Percentiles rank a stretch among this genome's conserved stretches.
Conservation (phyloP, 1,284 basidiomycete genomes). For the Entoloma clypeatum region DNA sequence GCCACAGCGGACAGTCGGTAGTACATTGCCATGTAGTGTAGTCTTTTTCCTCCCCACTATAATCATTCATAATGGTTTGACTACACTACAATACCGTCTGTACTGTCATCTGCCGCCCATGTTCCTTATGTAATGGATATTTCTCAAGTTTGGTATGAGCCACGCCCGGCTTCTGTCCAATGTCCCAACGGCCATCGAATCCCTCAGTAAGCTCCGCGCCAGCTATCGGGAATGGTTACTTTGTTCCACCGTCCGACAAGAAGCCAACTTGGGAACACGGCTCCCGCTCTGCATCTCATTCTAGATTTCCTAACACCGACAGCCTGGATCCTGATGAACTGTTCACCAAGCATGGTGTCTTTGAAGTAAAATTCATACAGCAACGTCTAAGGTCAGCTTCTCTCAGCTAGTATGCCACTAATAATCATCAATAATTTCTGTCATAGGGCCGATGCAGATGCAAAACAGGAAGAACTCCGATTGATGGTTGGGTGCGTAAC, state of each 20-base stretch:
- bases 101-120: no score
- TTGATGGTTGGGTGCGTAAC: conserved; percentile 90
- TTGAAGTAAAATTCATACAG: conserved; percentile 74
- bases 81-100: no score
- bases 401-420: conserved; percentile 1
- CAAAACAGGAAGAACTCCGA: conserved; percentile 88
- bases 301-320: conserved; percentile 9
- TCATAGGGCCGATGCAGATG: conserved; percentile 76
- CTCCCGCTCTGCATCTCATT: conserved; percentile 13
- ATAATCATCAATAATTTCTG: conserved; percentile 7
- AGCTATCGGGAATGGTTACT: conserved; percentile 20
- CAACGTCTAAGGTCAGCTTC: conserved; percentile 59
- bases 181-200: conserved; percentile 32
- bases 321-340: conserved; percentile 75
- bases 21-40: conserved; percentile 10
- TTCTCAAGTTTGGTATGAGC: conserved; percentile 5
- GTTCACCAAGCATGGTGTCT: conserved; percentile 68
- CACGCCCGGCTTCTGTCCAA: conserved; percentile 17
- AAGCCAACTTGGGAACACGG: conserved; percentile 7
- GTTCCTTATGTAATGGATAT: conserved; percentile 17
- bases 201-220: conserved; percentile 25
- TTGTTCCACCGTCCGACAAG: conserved; percentile 8
- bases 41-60: conserved; percentile 14
- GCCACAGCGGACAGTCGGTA: conserved; percentile 25
- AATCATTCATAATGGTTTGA: conserved; percentile 8